phyloP scores from a whole-genome alignment of 2,329 filamentous ascomycete genomes.

The Pyrenochaeta sp. region DNA sequence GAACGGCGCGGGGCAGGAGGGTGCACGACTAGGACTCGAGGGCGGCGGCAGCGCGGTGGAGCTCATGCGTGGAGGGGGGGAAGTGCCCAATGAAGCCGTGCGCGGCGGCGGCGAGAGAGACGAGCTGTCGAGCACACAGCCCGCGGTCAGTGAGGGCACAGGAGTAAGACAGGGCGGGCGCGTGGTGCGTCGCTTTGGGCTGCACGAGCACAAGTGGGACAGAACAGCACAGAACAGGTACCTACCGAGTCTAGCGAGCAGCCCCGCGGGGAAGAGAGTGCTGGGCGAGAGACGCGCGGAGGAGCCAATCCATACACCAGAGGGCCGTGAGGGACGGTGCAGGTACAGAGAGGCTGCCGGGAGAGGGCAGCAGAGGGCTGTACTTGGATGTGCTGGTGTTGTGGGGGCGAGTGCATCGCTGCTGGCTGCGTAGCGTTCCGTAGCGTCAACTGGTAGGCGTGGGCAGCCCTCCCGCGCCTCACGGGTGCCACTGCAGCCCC shows the following conservation, averaged over 20 bases:
- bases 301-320: constrained; percentile 25
- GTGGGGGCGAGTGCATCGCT: constrained; percentile 14
- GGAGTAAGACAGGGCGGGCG: constrained; percentile 18
- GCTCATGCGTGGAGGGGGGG: constrained; percentile 28
- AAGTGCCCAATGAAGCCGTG: constrained; percentile 24
- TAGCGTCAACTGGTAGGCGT: constrained; percentile 10
- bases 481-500: no score
- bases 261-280: constrained; percentile 16
- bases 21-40: constrained; percentile 33
- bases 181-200: constrained; percentile 20
- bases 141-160: no score
- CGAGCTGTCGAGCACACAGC: no score
- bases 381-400: constrained; percentile 6
- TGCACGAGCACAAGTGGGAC: constrained; percentile 22
- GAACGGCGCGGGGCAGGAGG: constrained; percentile 37
- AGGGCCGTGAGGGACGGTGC: constrained; percentile 19
- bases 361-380: constrained; percentile 2
- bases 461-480: no score
- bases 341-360: constrained; percentile 21
- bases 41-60: constrained; percentile 29
- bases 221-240: no score
- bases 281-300: constrained; percentile 17
- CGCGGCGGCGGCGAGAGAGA: constrained; percentile 13
- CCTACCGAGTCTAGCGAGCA: constrained; percentile 24
- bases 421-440: constrained; percentile 16